These are phyloP conservation scores for Aspergillus mulundensis DNA, from an alignment of 495 filamentous ascomycete species.

Conservation along the genomic window DNA sequence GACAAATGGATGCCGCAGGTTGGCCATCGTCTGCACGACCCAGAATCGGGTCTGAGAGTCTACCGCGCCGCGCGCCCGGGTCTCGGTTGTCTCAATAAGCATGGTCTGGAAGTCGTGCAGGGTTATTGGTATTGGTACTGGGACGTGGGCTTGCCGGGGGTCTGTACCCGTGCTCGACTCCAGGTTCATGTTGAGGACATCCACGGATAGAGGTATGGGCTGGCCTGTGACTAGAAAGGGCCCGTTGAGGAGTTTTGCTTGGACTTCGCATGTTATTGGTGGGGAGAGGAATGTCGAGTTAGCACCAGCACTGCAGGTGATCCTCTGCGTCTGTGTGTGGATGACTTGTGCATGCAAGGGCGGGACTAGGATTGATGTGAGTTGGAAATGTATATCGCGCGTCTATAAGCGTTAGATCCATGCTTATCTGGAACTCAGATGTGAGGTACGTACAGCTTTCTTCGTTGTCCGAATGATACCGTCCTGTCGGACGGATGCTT, in stretches of 20 bases:
- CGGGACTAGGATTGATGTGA: not conserved
- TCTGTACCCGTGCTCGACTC: not conserved
- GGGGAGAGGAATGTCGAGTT: not conserved
- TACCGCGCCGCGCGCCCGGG: not conserved
- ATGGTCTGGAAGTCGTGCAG: constrained; percentile 13
- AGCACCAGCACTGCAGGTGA: not conserved
- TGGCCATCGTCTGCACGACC: constrained; percentile 11
- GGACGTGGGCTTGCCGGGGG: not conserved
- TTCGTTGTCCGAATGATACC: not conserved
- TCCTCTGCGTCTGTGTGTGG: not conserved
- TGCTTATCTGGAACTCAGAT: not conserved
- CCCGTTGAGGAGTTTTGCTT: constrained; percentile 2
- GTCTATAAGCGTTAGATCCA: not conserved
- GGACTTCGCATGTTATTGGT: constrained; percentile 1
- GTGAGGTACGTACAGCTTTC: not conserved
- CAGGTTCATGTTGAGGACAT: not conserved
- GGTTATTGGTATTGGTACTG: not conserved
- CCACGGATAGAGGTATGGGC: constrained; percentile 2
- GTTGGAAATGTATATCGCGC: not conserved
- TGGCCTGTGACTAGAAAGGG: constrained; percentile 1
- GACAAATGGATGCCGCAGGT: not conserved
- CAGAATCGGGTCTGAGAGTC: constrained; percentile 1
- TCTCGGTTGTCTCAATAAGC: constrained; percentile 12
- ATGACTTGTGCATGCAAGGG: not conserved
- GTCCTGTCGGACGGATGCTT: constrained; percentile 6